Evolutionary conservation across 2,329 filamentous ascomycete species (phyloP), one percentile per base, ranked within the genome.

Genomic region (Fusarium nisikadoi): DNA sequence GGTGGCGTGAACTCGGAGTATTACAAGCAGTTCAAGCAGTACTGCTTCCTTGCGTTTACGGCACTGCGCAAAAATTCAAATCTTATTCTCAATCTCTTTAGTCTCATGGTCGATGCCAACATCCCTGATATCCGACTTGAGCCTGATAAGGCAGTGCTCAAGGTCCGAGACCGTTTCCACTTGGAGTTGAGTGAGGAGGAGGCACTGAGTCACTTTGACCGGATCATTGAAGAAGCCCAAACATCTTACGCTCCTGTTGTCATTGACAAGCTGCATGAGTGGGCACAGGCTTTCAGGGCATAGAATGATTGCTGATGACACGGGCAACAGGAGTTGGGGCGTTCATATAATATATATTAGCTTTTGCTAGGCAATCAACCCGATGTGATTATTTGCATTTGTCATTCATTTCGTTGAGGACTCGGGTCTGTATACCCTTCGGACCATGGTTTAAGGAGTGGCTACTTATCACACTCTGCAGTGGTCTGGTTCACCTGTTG

Each of bases 61-160:
- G 95, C 96, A 2, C 85, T 99, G 46, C 90, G 96, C 64, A 97
- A 98, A 80, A 94, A 91, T 4, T 93, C 92, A 23, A 97, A 95
- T 75, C 86, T 99, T 71, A 97, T 99, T 43, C 87, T 99, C 33
- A 99, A 99, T 78, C 82, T 99, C 47, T 99, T 99, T 81, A 94
- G 93, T 77, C 86, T 99, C 64, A 99, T 99, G 96, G 93, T 97
- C 20, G 94, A 98, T 80, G 95, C 96, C 42, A 97, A 97, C 78
- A 97, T 99, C 66, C 96, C 95, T 0, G 97, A 98, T 76, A 97
- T 99, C 78, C 91, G 93, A 65, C 88, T 97, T 27, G 94, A 97
- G 83, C 93, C 94, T 16, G 95, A 98, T 82, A 97, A 97, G 83
- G 95, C 94, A 16, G 95, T 98, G 20, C 85, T 95, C 76, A 99